Evolutionary conservation across 139 green algal genomes (phyloP), one percentile per base, ranked within the genome.

Genomic region (Picochlorum sp.): DNA sequence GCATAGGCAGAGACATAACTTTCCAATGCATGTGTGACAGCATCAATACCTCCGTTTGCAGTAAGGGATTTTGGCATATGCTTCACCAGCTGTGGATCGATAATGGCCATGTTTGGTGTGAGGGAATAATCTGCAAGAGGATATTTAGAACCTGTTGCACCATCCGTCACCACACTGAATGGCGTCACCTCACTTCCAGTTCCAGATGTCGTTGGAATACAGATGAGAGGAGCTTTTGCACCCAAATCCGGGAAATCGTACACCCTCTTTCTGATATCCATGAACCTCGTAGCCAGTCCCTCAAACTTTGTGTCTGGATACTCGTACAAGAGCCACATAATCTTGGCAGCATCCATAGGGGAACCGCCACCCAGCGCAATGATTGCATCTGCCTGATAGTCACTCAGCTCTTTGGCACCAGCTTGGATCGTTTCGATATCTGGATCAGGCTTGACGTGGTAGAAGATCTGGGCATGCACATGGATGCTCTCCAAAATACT

Each of bases 311-410:
- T 80, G 18, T 86, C 76, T 2, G 83, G 83, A 26, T 70, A 56
- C 76, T 89, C 82, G 45, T 88, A 88, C 79, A 90, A 81, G 2
- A 90, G 72, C 78, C 81, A 83, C 77, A 83, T 83, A 18, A 86
- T 69, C 76, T 89, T 89, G 62, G 83, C 83, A 11, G 82, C 83
- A 55, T 89, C 83, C 82, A 89, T 88, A 61, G 83, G 77, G 3
- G 73, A 84, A 45, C 83, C 83, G 1, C 83, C 83, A 8, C 83
- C 83, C 32, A 89, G 47, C 4, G 83, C 83, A 34, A 89, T 88
- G 73, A 89, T 83, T 20, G 82, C 65, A 62, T 89, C 82, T 13
- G 82, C 81, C 62, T 67, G 66, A 49, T 79, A 82, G 45, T 30
- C 47, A 34, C 65, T 26, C 62, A 82, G 4, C 8, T 55, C 47